These are phyloP conservation scores for Cordyceps militaris DNA, from an alignment of 2,329 filamentous ascomycete genomes.

Conservation along the genomic window DNA sequence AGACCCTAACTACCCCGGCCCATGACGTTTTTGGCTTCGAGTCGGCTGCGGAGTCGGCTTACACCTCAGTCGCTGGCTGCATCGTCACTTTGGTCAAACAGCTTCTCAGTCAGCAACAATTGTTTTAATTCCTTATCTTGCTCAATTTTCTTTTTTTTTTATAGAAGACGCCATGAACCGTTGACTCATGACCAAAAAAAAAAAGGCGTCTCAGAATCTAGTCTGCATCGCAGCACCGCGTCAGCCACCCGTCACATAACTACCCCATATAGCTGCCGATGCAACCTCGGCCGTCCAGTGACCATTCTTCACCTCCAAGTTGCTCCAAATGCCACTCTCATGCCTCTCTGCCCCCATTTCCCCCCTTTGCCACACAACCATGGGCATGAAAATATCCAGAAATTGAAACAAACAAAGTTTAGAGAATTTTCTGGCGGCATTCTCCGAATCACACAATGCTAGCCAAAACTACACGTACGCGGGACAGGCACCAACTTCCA, in stretches of 20 bases:
- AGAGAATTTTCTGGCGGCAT: too few species aligned
- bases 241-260: constrained; percentile 1
- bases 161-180: not conserved
- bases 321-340: not conserved
- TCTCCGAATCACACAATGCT: not conserved
- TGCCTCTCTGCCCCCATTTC: not conserved
- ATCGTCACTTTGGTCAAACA: not conserved
- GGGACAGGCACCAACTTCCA: not conserved
- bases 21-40: too few species aligned
- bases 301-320: not conserved
- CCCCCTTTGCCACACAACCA: too few species aligned
- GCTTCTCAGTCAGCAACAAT: not conserved
- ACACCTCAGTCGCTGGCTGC: not conserved
- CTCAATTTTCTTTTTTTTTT: not conserved
- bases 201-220: constrained; percentile 1
- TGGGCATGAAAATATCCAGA: too few species aligned
- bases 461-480: not conserved
- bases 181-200: not conserved
- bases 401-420: too few species aligned
- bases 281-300: constrained; percentile 3
- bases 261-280: not conserved
- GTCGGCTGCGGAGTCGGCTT: not conserved
- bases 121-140: too few species aligned
- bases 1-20: too few species aligned
- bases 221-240: constrained; percentile 9